phyloP scores from a whole-genome alignment of 2,329 filamentous ascomycete species.

The Ascochyta viciae-villosae region DNA sequence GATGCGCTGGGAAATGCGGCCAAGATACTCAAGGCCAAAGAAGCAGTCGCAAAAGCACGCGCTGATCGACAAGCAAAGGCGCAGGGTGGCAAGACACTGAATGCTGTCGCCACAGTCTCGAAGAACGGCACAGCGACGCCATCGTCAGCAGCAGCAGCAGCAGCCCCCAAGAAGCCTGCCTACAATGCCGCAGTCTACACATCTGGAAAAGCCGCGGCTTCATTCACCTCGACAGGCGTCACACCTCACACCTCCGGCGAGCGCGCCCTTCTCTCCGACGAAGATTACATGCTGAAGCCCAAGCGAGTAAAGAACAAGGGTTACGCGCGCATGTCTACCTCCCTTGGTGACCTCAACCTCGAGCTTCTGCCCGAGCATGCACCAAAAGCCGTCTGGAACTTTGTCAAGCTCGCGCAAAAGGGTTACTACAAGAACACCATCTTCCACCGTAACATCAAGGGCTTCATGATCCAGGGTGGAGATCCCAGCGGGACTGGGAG shows the following conservation, averaged over 20 bases:
- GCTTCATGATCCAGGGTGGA: slow-evolving; percentile 98
- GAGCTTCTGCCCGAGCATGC: slow-evolving; percentile 91
- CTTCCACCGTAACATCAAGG: slow-evolving; percentile 93
- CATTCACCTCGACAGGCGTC: slow-evolving; percentile 92
- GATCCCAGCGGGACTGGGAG: slow-evolving; percentile 92
- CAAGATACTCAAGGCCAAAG: slow-evolving; percentile 90
- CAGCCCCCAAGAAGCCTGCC: slow-evolving; percentile 44
- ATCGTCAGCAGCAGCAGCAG: slow-evolving; percentile 40
- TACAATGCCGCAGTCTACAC: slow-evolving; percentile 92
- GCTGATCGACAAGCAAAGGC: slow-evolving; percentile 65
- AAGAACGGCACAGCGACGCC: slow-evolving; percentile 30
- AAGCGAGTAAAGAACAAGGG: slow-evolving; percentile 88
- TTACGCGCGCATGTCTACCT: slow-evolving; percentile 89
- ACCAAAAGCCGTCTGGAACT: slow-evolving; percentile 96
- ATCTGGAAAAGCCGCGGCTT: slow-evolving; percentile 87
- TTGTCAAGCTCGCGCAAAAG: slow-evolving; percentile 83
- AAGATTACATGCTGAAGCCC: slow-evolving; percentile 96
- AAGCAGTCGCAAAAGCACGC: slow-evolving; percentile 89
- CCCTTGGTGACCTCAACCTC: slow-evolving; percentile 81
- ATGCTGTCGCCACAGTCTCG: slow-evolving; percentile 27
- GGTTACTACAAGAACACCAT: slow-evolving; percentile 85
- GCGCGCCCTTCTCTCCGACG: slow-evolving; percentile 84
- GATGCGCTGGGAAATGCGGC: slow-evolving; percentile 77
- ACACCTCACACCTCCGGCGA: slow-evolving; percentile 91
- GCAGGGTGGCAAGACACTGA: slow-evolving; percentile 35